Base-by-base conservation (phyloP, 305 asterid species). In the Plantago coronopus region DNA sequence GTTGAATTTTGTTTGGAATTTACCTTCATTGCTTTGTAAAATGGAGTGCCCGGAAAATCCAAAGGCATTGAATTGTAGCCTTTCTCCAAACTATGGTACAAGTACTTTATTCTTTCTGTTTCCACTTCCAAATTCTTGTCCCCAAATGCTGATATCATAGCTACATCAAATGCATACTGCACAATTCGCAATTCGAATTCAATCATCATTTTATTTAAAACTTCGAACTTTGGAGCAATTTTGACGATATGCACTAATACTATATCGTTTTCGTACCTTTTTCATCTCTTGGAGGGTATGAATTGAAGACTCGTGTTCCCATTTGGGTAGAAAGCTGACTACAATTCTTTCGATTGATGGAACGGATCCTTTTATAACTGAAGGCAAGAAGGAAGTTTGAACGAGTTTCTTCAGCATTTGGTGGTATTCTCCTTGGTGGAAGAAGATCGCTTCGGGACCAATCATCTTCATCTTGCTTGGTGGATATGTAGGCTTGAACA, bases 121-220 rank as follows among this genome's bases (percentile, higher is more conserved):
- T 79, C 91, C n/a, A 65, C 31, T 40, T 75, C 91, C 17, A 7
- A 12, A 0, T 59, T 66, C 17, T 34, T 34, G 40, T 77, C 61
- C 0, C 87, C 91, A 17, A 86, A 80, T 1, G 77, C 85, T 3
- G 91, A 72, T 2, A 79, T 44, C 74, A 86, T 78, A 6, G 89
- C 91, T 77, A 86, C 95, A 57, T 83, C 91, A 40, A 86, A 86
- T 18, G 95, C 91, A 75, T 78, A 83, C 91, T 86, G 68, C n/a
- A 55, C 46, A 42, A 27, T 7, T 2, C 2, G 38, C 44, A 46
- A 3, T 11, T 38, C 9, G 18, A 29, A 16, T 13, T 7, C n/a
- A n/a, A n/a, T n/a, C n/a, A n/a, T 7, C 5, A 20, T 17, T 6
- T 51, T 9, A 5, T 3, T 14, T 18, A 9, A 22, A 14, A 34